Evolutionary conservation across 305 asterid species (phyloP).

Genomic region (Solanum hybrid): DNA sequence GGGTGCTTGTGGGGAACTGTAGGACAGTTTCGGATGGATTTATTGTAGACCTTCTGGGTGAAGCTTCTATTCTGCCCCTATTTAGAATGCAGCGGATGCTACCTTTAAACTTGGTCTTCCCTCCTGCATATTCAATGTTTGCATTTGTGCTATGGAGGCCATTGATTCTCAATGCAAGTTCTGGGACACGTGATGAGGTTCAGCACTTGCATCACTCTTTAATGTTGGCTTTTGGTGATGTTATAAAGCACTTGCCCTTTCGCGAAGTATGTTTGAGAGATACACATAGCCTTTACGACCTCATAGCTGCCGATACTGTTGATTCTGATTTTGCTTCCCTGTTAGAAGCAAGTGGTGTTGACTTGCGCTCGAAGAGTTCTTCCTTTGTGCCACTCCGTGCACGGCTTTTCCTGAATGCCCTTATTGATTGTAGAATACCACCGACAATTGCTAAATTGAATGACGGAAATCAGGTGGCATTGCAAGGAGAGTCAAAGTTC

Average conservation of each 20-base stretch:
- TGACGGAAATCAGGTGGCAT: constrained; percentile 41
- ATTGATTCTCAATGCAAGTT: constrained; percentile 39
- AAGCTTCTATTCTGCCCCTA: constrained; percentile 80
- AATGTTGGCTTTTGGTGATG: constrained; percentile 52
- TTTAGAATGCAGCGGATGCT: constrained; percentile 80
- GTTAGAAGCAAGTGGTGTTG: constrained; percentile 57
- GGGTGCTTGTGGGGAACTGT: constrained; percentile 98
- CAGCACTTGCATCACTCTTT: constrained; percentile 60
- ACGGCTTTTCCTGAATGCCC: constrained; percentile 80
- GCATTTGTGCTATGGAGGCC: constrained; percentile 84
- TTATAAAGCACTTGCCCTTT: constrained; percentile 81
- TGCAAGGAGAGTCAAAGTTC: constrained; percentile 57
- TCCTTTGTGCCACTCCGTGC: constrained; percentile 95
- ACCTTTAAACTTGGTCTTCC: constrained; percentile 64
- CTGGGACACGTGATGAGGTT: constrained; percentile 72
- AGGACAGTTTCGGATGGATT: constrained; percentile 87
- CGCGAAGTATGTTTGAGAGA: constrained; percentile 91
- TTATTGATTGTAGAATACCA: constrained; percentile 75
- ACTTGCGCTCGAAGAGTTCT: constrained; percentile 53
- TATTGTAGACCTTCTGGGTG: constrained; percentile 80
- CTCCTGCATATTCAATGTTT: constrained; percentile 82
- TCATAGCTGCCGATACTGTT: constrained; percentile 60
- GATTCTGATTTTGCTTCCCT: constrained; percentile 78
- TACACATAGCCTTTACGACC: constrained; percentile 63
- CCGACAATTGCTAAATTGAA: constrained; percentile 41